Base-by-base conservation (phyloP, 306 rosid species). In the Dryas octopetala region DNA sequence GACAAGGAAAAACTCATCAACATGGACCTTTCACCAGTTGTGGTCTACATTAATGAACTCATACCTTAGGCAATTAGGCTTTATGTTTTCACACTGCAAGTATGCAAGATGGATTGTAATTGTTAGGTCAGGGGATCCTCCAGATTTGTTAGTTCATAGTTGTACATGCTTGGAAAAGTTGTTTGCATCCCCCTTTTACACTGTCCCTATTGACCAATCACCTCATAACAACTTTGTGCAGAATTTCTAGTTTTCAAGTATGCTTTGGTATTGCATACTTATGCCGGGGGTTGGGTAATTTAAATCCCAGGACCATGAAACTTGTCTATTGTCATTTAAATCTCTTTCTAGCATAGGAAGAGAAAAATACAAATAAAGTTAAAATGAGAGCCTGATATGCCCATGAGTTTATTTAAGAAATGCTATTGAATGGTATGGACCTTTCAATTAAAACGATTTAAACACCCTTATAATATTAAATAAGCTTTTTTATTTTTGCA, bases 401-500 rank as follows among this genome's bases (percentile, higher is more conserved):
- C 54, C 16, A 14, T 38, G n/a, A 62, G 43, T 47, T 41, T 50
- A 11, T 43, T 75, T 65, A 43, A 57, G 2, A 54, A 13, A 65
- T 13, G 50, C 2, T 47, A 41, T 51, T 46, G 41, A 19, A 1
- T 40, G 59, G 11, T 46, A 6, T 38, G 62, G 32, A 54, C 48
- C 19, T 54, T 41, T 70, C 51, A 53, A 9, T 19, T 14, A 47
- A 68, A 52, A 17, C 46, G 76, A 70, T 71, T 49, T 60, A 28
- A 32, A 44, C 17, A 62, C 70, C 19, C 4, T 40, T 23, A 15
- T 62, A 53, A 52, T 51, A 23, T 16, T 40, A 58, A 80, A 38
- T 66, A 58, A 5, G 10, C 41, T 57, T 53, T 26, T 46, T 50
- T 61, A 51, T 45, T 82, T 68, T 82, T 75, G 74, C 94, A 95